A percentile compares a stretch with the other conserved stretches of the same genome.
These are phyloP conservation scores for Aspergillus felis DNA, from an alignment of 2,329 filamentous ascomycete species.

Conservation along the genomic window DNA sequence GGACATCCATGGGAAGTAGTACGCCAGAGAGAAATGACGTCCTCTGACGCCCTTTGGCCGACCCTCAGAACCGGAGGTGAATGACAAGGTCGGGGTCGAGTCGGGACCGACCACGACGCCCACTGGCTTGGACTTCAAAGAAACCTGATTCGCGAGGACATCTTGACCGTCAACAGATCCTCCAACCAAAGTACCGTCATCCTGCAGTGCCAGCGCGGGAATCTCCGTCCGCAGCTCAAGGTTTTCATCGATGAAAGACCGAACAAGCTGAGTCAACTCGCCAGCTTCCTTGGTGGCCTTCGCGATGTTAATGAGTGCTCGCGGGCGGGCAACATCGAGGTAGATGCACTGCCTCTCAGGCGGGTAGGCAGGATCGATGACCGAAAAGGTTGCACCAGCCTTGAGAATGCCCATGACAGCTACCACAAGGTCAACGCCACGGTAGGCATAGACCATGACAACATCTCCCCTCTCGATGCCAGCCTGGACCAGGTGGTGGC, in stretches of 20 bases:
- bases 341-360: constrained; percentile 77
- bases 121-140: constrained; percentile 55
- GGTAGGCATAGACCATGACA: constrained; percentile 87
- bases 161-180: constrained; percentile 64
- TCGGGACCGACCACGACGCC: constrained; percentile 82
- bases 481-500: constrained; percentile 70
- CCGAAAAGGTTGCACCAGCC: constrained; percentile 57
- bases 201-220: constrained; percentile 66
- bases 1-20: constrained; percentile 94
- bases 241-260: constrained; percentile 67
- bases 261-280: constrained; percentile 57
- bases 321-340: constrained; percentile 72
- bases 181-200: constrained; percentile 69
- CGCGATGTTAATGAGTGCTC: constrained; percentile 68
- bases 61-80: constrained; percentile 71
- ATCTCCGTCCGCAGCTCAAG: constrained; percentile 69
- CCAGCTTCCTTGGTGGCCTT: constrained; percentile 67
- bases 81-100: constrained; percentile 70
- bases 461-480: constrained; percentile 78
- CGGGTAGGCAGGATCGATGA: constrained; percentile 77
- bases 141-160: constrained; percentile 55
- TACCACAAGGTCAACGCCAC: constrained; percentile 72
- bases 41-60: constrained; percentile 83
- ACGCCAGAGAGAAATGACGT: constrained; percentile 77
- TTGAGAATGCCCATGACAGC: constrained; percentile 73